Evolutionary conservation across 192 early-diverging fungal genomes (phyloP), one percentile per base, ranked within the genome.

Genomic region (Funneliformis mosseae): DNA sequence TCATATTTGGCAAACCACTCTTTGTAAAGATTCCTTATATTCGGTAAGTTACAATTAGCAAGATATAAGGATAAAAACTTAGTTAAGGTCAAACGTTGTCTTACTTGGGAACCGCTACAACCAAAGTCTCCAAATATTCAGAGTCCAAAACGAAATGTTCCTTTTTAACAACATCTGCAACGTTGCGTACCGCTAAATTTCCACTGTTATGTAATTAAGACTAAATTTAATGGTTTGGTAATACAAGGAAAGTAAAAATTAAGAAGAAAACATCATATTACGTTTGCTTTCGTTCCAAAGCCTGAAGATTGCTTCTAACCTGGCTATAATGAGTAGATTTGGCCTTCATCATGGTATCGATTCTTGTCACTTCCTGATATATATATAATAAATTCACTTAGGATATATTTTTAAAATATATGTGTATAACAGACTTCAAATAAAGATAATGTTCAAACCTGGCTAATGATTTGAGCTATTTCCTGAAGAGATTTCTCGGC

Each of bases 61-160:
- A 82, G 25, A 38, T 43, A 55, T 18, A 55, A 55, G 16, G 14
- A 5, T 16, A 16, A 50, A 16, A 21, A n/a, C n/a, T 0, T 55
- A 21, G 16, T 21, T 21, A 45, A 55, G 4, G 50, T 55, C 50
- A 55, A 25, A 25, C 3, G 16, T 23, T 55, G 21, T 61, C 86
- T 50, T 86, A 95, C 92, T 90, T 96, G 73, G 98, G 97, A 33
- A 99, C 96, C 62, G 97, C 98, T 9, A 99, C 96, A 81, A 99
- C 85, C 46, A 96, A 82, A 0, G 98, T 99, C 43, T 91, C 91
- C 75, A 99, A 81, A 83, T 96, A 98, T 87, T 99, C 97, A 1
- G 98, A 99, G 80, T 96, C 93, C 39, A 93, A 78, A 12, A 99
- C 89, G 77, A 97, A 92, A 76, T 99, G 92, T 76, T 96, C 95